Base-by-base conservation (phyloP, 139 green algal genomes). In the Coelastrella sp. region DNA sequence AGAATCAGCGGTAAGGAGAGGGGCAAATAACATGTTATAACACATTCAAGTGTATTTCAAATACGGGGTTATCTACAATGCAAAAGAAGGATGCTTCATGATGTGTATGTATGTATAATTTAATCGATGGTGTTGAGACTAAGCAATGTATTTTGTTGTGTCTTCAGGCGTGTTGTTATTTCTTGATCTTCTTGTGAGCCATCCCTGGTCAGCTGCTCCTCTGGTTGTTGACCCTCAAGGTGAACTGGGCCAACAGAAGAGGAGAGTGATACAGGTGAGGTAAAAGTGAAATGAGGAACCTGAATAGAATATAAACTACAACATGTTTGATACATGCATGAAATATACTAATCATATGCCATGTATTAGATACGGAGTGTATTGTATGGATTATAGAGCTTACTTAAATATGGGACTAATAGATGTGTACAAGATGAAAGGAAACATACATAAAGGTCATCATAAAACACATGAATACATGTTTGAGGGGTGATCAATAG, bases 131-230 rank as follows among this genome's bases (percentile, higher is more conserved):
- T 53, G 45, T 53, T 53, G 45, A 53, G 45, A 21, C 45, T 53
- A 11, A 11, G 11, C 8, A 53, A 53, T 53, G 8, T 11, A 53
- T 11, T 57, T 57, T 13, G 23, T 21, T 63, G 66, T 53, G 62
- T 5, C 9, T 32, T 48, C 91, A 83, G 94, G 94, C 38, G 92
- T 97, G 23, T 73, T 96, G n/a, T 84, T 87, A 30, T 95, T 96
- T 84, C 89, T 97, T 59, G 79, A 92, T 15, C 86, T 96, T 80
- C 84, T 97, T 53, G 78, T 77, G 3, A 60, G 75, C 35, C 91
- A 95, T 85, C 89, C 93, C 32, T 97, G 93, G 93, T 17, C 37
- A 0, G 63, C 87, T 8, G 59, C 82, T 8, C 92, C 94, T 4
- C 88, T 97, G 57, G 50, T 96, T 15, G 85, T 96, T 3, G 93